Evolutionary conservation across 768 basidiomycete species (phyloP).

Genomic region (Boletus speciosus): DNA sequence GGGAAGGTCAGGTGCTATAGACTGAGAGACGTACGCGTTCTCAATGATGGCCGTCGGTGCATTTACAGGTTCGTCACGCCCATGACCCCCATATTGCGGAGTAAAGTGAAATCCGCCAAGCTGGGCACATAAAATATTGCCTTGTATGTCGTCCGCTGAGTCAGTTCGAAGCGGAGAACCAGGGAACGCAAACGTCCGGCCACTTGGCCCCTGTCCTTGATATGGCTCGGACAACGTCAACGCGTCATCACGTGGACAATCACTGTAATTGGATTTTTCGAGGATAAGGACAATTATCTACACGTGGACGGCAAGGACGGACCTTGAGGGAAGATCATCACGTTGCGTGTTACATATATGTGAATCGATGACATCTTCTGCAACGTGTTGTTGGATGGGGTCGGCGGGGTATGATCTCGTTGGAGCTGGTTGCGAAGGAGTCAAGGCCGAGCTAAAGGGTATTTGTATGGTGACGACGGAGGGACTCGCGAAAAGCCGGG

Average conservation of each 20-base stretch:
- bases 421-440: constrained; percentile 21
- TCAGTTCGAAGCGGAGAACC: constrained; percentile 9
- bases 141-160: constrained; percentile 24
- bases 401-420: constrained; percentile 28
- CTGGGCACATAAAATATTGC: constrained; percentile 20
- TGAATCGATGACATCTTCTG: constrained; percentile 29
- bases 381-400: constrained; percentile 26
- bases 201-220: constrained; percentile 20
- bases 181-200: constrained; percentile 7
- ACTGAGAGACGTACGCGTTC: constrained; percentile 21
- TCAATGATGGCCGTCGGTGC: constrained; percentile 27
- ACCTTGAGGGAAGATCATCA: constrained; percentile 35
- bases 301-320: constrained; percentile 29
- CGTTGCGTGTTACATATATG: constrained; percentile 26
- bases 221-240: constrained; percentile 16
- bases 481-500: background rate
- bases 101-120: constrained; percentile 28
- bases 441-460: constrained; percentile 25
- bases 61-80: constrained; percentile 21
- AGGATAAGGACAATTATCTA: constrained; percentile 8
- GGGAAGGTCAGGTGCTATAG: constrained; percentile 5
- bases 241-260: constrained; percentile 22
- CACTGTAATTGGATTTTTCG: constrained; percentile 22
- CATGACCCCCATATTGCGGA: constrained; percentile 11
- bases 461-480: constrained; percentile 2